phyloP scores from a whole-genome alignment of 2,329 filamentous ascomycete species.

The Hirsutella rhossiliensis region DNA sequence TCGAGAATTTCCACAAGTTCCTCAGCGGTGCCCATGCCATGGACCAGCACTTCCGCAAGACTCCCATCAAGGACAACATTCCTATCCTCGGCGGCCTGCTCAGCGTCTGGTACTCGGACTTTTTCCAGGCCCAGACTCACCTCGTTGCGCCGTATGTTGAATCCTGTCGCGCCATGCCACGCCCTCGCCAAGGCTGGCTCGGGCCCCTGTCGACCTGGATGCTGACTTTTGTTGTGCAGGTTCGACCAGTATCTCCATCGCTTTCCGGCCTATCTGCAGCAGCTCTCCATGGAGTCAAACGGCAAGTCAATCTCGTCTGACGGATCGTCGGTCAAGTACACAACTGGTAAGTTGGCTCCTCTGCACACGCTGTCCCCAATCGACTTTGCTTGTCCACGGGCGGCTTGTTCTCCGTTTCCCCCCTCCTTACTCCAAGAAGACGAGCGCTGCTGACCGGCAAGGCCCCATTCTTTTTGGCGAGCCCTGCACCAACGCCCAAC shows the following conservation, averaged over 20 bases:
- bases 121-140: constrained; percentile 96
- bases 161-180: no score
- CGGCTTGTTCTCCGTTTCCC: neutral
- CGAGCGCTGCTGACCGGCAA: constrained; percentile 7
- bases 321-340: constrained; percentile 87
- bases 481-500: constrained; percentile 96
- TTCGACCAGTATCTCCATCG: constrained; percentile 99
- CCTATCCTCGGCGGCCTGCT: constrained; percentile 83
- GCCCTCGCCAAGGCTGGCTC: neutral
- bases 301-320: constrained; percentile 94
- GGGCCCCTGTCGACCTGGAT: neutral
- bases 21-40: constrained; percentile 88
- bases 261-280: constrained; percentile 97
- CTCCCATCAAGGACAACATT: constrained; percentile 90
- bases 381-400: no score
- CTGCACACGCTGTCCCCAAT: no score
- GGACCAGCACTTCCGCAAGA: constrained; percentile 94
- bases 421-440: neutral
- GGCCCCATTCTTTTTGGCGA: constrained; percentile 91
- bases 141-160: constrained; percentile 83
- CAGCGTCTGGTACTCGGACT: constrained; percentile 98
- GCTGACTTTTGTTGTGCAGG: constrained; percentile 26
- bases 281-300: constrained; percentile 99
- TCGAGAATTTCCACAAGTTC: constrained; percentile 96
- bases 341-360: constrained; percentile 46